Evolutionary conservation across 2,329 filamentous ascomycete species (phyloP), one percentile per base, ranked within the genome.

Genomic region (Xylariaceae sp.): DNA sequence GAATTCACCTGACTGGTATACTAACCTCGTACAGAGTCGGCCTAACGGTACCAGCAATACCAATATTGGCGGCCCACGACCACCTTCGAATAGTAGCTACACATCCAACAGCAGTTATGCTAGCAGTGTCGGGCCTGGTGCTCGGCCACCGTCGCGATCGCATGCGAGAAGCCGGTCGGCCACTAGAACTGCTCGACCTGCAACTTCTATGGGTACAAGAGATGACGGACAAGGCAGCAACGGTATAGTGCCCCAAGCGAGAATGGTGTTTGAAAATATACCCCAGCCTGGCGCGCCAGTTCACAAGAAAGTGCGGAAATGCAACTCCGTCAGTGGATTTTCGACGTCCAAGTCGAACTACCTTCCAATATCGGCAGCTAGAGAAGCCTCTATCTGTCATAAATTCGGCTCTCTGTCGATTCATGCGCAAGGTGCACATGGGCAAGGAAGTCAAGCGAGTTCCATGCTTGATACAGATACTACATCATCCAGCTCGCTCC

Each of bases 371-470:
- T 41, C 59, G 7, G 27, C 13, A 33, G 43, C 57, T 58, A 77
- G 75, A 74, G 75, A 77, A 72, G 77, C 69, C 67, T 81, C 73
- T 73, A 70, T 75, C 35, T 65, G 64, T 53, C 68, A 64, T 15
- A 67, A 62, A 37, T 72, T 81, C 57, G 59, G 65, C 29, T 64
- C 67, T 11, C 56, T 82, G 55, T 75, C 68, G 47, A 68, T 82
- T 29, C 53, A 70, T 15, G 72, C 77, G 27, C 59, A 67, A 18
- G 52, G 41, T n/a, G 41, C 39, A 30, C 33, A 54, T n/a, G 50
- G 59, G 40, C 55, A 61, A 57, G 70, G 70, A 63, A 70, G 67
- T 78, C 80, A 78, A 82, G 80, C 76, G 78, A 76, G 69, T 65
- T 70, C 72, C 60, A 65, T 58, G 42, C 57, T 49, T 61, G 55